Evolutionary conservation across 805 yeast species (phyloP), one percentile per base, ranked within the genome.

Genomic region (Clavispora carvajalis): DNA sequence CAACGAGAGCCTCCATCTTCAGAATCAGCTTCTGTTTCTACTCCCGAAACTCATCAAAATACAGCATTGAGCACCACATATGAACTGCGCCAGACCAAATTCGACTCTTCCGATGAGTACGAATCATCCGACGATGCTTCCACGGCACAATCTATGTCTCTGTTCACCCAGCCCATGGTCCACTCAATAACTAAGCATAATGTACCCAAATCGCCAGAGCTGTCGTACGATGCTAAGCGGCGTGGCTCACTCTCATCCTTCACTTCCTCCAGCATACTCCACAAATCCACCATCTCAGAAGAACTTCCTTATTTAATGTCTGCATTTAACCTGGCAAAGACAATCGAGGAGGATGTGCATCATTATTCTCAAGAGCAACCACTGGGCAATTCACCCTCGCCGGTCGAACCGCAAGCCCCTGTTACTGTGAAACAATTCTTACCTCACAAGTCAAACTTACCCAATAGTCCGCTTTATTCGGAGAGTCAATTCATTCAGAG

Each of bases 251-350:
- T 54, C 11, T 49, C 62, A 3, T 58, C 66, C 2, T 36, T 57
- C 13, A 49, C 63, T 3, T 56, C 69, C 2, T 60, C 75, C 2
- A 54, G 69, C 24, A 53, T 63, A 43, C 60, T 71, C 43, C 75
- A 70, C 29, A 70, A 69, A 45, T 72, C 85, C 0, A 74, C 83
- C 7, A 62, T 83, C 12, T 54, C 80, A 1, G 83, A 79, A 37
- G 85, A 82, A 53, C 56, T 83, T 45, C 91, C 91, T 1, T 73
- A 73, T 43, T 59, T 83, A 52, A 66, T 82, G 73, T 67, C 76
- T 17, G 89, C 87, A 13, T 83, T 82, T 53, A 74, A 77, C 54
- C 76, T 78, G 44, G 84, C 82, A 3, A 77, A 71, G 47, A 74
- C 69, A 26, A 60, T 78, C 12, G 83, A 79, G 41, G 74, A 74